Conservation (phyloP, 805 yeast genomes). For the Kluyveromyces siamensis region DNA sequence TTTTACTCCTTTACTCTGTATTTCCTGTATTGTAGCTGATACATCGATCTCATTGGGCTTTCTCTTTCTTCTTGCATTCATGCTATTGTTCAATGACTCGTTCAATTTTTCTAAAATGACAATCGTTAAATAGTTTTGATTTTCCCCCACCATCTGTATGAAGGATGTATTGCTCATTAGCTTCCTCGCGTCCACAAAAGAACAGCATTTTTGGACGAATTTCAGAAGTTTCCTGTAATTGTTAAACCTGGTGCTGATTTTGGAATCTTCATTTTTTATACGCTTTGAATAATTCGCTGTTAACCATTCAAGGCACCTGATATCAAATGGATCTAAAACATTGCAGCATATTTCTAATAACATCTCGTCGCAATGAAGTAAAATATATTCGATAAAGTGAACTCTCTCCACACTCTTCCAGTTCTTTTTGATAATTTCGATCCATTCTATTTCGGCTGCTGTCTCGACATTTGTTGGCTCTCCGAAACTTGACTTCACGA, state of each 20-base stretch:
- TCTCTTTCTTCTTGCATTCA: constrained; percentile 9
- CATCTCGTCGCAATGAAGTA: constrained; percentile 2
- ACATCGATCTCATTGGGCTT: constrained; percentile 16
- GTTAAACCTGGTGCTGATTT: not conserved
- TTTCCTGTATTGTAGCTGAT: constrained; percentile 3
- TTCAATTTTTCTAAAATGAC: not conserved
- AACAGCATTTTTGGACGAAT: constrained; percentile 2
- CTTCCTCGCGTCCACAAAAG: not conserved
- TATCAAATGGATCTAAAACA: not conserved
- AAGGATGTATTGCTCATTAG: not conserved
- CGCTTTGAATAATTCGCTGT: not conserved
- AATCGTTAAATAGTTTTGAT: not conserved
- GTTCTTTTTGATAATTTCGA: not conserved
- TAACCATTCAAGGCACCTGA: constrained; percentile 1
- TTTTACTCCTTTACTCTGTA: constrained; percentile 12
- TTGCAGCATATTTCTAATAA: constrained; percentile 1
- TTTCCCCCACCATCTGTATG: not conserved
- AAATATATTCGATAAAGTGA: not conserved
- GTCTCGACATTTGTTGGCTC: not conserved
- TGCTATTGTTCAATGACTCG: not conserved
- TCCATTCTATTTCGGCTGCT: not conserved
- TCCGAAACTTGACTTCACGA: constrained; percentile 1
- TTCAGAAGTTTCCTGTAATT: constrained; percentile 2
- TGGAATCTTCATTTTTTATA: not conserved
- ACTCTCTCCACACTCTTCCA: not conserved